Percentiles rank a stretch among this genome's conserved stretches.
Conservation (phyloP, 2,329 filamentous ascomycete genomes). For the Scedosporium apiospermum region DNA sequence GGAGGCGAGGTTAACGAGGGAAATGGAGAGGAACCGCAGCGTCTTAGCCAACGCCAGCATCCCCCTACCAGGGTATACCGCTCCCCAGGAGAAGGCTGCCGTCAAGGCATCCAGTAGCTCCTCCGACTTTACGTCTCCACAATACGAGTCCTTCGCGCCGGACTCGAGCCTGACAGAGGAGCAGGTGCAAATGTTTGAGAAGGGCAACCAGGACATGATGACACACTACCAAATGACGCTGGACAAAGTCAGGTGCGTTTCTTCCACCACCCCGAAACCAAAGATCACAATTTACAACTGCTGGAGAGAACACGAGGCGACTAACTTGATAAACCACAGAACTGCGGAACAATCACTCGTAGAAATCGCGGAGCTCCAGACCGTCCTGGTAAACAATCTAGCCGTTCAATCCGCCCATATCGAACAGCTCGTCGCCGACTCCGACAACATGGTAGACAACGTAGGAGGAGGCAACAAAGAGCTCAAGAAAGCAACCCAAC, state of each 20-base stretch:
- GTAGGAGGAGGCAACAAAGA: constrained; percentile 84
- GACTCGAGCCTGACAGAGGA: constrained; percentile 61
- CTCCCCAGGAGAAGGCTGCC: constrained; percentile 8
- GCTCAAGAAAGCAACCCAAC: constrained; percentile 70
- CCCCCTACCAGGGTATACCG: constrained; percentile 14
- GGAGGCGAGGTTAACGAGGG: constrained; percentile 73
- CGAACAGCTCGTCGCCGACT: constrained; percentile 78
- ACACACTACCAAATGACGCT: constrained; percentile 90
- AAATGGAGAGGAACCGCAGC: constrained; percentile 83
- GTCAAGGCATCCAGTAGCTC: constrained; percentile 11
- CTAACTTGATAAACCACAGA: constrained; percentile 33
- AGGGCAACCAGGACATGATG: constrained; percentile 87
- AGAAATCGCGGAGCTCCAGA: constrained; percentile 89
- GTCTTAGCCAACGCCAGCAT: constrained; percentile 59
- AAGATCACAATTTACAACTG: not conserved
- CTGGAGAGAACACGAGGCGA: not conserved
- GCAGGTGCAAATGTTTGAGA: constrained; percentile 86
- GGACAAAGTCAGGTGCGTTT: constrained; percentile 78
- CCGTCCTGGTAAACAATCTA: constrained; percentile 77
- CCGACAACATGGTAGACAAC: constrained; percentile 72
- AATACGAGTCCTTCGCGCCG: constrained; percentile 8
- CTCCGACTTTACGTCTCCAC: constrained; percentile 14
- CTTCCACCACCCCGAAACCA: not conserved
- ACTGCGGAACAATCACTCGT: constrained; percentile 82
- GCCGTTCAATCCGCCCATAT: constrained; percentile 81